Percentiles rank a stretch among this genome's conserved stretches.
phyloP scores from a whole-genome alignment of 352 stramenopile species.

The Globisporangium sylvaticum region DNA sequence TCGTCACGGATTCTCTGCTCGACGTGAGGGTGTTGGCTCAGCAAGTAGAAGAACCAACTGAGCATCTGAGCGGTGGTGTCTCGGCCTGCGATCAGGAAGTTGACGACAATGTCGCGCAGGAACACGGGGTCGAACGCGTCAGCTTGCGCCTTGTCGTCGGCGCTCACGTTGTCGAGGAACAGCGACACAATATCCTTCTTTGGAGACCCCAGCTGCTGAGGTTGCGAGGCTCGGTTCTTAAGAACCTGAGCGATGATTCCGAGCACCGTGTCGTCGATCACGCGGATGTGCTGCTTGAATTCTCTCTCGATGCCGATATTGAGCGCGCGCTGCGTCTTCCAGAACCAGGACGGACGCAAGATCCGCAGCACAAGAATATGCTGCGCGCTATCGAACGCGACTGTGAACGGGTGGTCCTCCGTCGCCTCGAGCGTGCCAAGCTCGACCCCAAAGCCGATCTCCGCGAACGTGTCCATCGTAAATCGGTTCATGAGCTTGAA shows the following conservation, averaged over 20 bases:
- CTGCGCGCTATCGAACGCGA: slow-evolving; percentile 36
- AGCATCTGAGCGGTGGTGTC: too few species aligned
- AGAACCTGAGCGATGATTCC: slow-evolving; percentile 15
- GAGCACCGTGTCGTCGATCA: slow-evolving; percentile 8
- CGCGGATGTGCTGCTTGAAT: not conserved
- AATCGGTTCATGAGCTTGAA: slow-evolving; percentile 21
- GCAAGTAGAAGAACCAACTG: too few species aligned
- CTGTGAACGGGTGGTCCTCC: slow-evolving; percentile 27
- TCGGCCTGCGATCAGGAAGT: too few species aligned
- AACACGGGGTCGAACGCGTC: too few species aligned
- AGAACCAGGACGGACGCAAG: slow-evolving; percentile 32
- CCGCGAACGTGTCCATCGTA: slow-evolving; percentile 28
- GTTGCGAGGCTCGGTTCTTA: not conserved
- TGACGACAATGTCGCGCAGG: too few species aligned
- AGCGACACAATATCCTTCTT: too few species aligned
- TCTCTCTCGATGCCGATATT: slow-evolving; percentile 25
- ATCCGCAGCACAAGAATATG: slow-evolving; percentile 23
- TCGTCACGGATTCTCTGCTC: too few species aligned
- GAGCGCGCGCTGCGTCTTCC: slow-evolving; percentile 28
- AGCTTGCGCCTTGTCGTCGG: too few species aligned
- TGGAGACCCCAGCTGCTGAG: not conserved
- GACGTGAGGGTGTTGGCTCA: too few species aligned
- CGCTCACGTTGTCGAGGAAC: too few species aligned
- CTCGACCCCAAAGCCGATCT: slow-evolving; percentile 31
- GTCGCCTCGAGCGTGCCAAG: slow-evolving; percentile 2